A percentile compares a stretch with the other conserved stretches of the same genome.
These are phyloP conservation scores for Pelargonium fulgidum DNA, from an alignment of 441 rosid genomes.

Conservation along the genomic window DNA sequence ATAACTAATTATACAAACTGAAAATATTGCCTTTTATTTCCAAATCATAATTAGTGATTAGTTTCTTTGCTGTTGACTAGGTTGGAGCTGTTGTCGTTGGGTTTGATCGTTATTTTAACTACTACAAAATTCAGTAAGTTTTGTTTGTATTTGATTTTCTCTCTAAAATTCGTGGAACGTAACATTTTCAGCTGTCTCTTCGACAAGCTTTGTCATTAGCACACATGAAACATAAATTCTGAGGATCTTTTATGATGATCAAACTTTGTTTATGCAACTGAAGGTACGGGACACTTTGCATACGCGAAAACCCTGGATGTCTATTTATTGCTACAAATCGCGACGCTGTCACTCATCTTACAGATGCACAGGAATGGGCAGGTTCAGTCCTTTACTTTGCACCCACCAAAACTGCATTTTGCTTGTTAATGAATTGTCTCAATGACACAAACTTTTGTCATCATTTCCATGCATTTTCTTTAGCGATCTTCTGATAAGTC, in stretches of 20 bases:
- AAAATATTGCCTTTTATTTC: conserved; percentile 1
- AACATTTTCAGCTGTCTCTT: background rate
- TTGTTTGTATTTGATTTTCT: background rate
- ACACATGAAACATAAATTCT: background rate
- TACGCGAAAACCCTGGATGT: conserved; percentile 71
- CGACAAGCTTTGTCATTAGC: background rate
- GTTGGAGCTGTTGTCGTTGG: conserved; percentile 83
- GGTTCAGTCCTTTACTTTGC: conserved; percentile 29
- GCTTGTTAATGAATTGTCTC: background rate
- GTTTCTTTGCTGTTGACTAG: conserved; percentile 31
- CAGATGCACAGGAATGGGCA: conserved; percentile 89
- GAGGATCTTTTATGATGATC: conserved; percentile 6
- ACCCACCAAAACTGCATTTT: background rate
- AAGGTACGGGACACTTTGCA: conserved; percentile 71
- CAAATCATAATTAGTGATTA: conserved; percentile 19
- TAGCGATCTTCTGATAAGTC: background rate
- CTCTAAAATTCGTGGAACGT: background rate
- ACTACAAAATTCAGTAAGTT: conserved; percentile 69
- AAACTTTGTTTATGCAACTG: conserved; percentile 15
- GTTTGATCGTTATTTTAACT: conserved; percentile 67
- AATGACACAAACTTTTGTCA: background rate
- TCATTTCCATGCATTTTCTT: background rate
- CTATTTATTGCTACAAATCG: conserved; percentile 72
- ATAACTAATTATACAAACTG: conserved; percentile 6
- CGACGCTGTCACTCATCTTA: conserved; percentile 74